Base-by-base conservation (phyloP, 768 basidiomycete species). In the Rhodotorula paludigena region DNA sequence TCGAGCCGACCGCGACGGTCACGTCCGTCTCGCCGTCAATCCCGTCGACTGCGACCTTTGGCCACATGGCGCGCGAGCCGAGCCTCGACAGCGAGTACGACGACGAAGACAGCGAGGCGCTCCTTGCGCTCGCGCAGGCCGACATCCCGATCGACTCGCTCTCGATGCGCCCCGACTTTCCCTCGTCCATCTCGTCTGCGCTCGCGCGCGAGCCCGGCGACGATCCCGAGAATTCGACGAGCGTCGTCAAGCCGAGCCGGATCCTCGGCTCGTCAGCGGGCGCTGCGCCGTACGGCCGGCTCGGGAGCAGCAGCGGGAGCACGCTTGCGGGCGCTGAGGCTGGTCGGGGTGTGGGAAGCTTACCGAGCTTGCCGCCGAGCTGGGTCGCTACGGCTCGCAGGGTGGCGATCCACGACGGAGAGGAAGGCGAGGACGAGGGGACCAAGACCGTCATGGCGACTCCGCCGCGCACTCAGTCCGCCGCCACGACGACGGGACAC, bases 271-370 rank as follows among this genome's bases (percentile, higher is more conserved):
- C 32, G 42, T 42, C 12, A 21, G 45, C 60, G 25, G 23, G 28
- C 15, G 23, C 11, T 23, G 35, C 6, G 38, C 62, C 67, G 20
- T 68, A 68, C 47, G 67, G 67, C 21, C 21, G 38, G 5, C 57
- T 68, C 21, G 67, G 62, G 30, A 63, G 64, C 49, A 47, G 32
- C 38, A 71, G 65, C 38, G 51, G 63, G 11, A 59, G 44, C 15
- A 63, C 45, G n/a, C 52, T 70, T 16, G 78, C 83, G 18, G 82
- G 87, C 67, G 82, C 81, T 14, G 85, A 85, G 39, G 86, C 88
- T 68, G 81, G 85, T n/a, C n/a, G n/a, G 51, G 89, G 92, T 78
- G 83, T 93, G 41, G 91, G 92, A 12, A 91, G 48, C 6, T 51
- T 68, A 8, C 67, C 67, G 6, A 55, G 52, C 33, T 53, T 68